Percentiles rank a stretch among this genome's conserved stretches.
Evolutionary conservation across 495 filamentous ascomycete genomes (phyloP).

Genomic region (Penicillium riverlandense): DNA sequence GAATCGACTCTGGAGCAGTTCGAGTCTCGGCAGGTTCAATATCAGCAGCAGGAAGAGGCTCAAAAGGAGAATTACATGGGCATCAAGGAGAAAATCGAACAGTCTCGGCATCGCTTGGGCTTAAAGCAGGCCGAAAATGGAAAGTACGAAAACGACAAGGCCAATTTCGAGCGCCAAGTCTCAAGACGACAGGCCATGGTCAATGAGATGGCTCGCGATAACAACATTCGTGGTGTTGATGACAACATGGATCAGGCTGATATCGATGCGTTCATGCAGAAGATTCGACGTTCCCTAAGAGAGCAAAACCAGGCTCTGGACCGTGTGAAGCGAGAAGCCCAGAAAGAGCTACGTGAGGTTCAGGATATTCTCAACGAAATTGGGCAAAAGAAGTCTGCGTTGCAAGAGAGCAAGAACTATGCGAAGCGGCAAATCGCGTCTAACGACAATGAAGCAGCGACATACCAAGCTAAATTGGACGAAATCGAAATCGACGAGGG

Average conservation of each 20-base stretch:
- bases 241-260: slow-evolving; percentile 65
- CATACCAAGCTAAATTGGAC: slow-evolving; percentile 58
- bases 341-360: slow-evolving; percentile 59
- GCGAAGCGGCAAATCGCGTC: slow-evolving; percentile 59
- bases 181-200: slow-evolving; percentile 62
- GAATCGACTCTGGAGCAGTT: slow-evolving; percentile 73
- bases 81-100: slow-evolving; percentile 55
- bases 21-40: slow-evolving; percentile 60
- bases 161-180: slow-evolving; percentile 75
- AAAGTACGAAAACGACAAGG: slow-evolving; percentile 76
- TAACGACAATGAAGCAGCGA: slow-evolving; percentile 58
- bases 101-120: slow-evolving; percentile 48
- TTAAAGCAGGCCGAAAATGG: slow-evolving; percentile 77
- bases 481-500: slow-evolving; percentile 78
- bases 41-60: slow-evolving; percentile 53
- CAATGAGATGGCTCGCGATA: slow-evolving; percentile 66
- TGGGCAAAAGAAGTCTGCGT: slow-evolving; percentile 55
- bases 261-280: slow-evolving; percentile 69
- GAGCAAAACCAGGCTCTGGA: slow-evolving; percentile 77
- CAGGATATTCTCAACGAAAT: slow-evolving; percentile 62
- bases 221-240: slow-evolving; percentile 80
- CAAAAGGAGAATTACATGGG: slow-evolving; percentile 55
- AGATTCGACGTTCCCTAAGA: slow-evolving; percentile 61
- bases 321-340: slow-evolving; percentile 61
- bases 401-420: slow-evolving; percentile 62